Evolutionary conservation across 2,329 filamentous ascomycete genomes (phyloP).

Genomic region (Penicillium olsonii): DNA sequence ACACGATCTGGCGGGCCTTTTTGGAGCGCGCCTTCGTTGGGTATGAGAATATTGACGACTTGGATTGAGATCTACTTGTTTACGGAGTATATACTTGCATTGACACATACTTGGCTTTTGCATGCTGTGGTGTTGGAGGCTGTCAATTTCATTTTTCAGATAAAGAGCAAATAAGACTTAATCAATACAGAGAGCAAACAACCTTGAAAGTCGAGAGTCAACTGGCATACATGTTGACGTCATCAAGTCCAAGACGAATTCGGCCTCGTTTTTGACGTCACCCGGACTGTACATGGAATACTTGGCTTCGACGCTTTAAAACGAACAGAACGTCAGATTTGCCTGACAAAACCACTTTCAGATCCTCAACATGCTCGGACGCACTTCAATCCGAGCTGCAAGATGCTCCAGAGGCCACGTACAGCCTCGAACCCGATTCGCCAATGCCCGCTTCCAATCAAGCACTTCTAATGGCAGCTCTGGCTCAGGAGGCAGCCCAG

Average conservation of each 20-base stretch:
- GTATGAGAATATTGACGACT: constrained; percentile 66
- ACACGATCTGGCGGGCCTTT: constrained; percentile 77
- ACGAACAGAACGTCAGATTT: too few relatives aligned
- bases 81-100: not conserved
- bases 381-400: not conserved
- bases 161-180: too few relatives aligned
- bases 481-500: constrained; percentile 26
- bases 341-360: too few relatives aligned
- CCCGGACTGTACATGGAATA: too few relatives aligned
- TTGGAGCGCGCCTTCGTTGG: constrained; percentile 77
- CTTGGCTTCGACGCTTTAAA: too few relatives aligned
- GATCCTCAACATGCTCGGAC: constrained; percentile 4
- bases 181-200: too few relatives aligned
- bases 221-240: too few relatives aligned
- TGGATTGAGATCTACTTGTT: constrained; percentile 41
- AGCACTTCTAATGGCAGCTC: constrained; percentile 27
- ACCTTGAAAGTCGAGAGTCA: too few relatives aligned
- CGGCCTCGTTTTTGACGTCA: too few relatives aligned
- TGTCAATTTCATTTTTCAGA: not conserved
- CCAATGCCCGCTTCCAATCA: constrained; percentile 30
- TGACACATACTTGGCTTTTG: not conserved
- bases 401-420: constrained; percentile 8
- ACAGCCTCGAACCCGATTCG: constrained; percentile 2
- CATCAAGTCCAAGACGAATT: too few relatives aligned
- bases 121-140: not conserved